Base-by-base conservation (phyloP, 495 filamentous ascomycete species). In the Trichoderma asperelloides region DNA sequence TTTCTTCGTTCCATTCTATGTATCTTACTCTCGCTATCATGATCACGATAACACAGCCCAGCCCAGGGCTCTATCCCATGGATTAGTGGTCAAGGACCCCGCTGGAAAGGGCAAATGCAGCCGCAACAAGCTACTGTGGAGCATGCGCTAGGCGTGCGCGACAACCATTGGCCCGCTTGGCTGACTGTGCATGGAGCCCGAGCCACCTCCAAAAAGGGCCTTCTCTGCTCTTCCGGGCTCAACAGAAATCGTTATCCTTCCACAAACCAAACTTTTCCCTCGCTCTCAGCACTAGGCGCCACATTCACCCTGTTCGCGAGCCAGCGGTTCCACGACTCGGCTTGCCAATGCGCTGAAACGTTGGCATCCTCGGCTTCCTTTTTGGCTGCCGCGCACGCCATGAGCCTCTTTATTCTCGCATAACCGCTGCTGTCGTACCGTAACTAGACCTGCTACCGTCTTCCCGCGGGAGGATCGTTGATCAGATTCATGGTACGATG, bases 321-420 rank as follows among this genome's bases (percentile, higher is more conserved):
- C 55, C 55, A 3, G 11, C 23, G 55, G 25, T 60, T 60, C 55
- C 27, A 60, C 25, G 55, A 60, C 55, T 60, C 55, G 55, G 55
- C 27, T 30, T 60, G 55, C 55, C 23, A 60, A 60, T 60, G 55
- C 55, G 55, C 55, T 60, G 55, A 60, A 60, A 60, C 55, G 55
- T 23, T 60, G 55, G 55, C 55, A 60, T 60, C 13, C 25, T 30
- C 55, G 55, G 55, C 55, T 60, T 60, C 55, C 55, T 60, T 25
- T 30, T 60, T 60, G 55, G 55, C 55, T 60, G 55, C 55, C 25
- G 55, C 55, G 55, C 55, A 60, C 55, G 55, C 55, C 55, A 60
- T 60, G 55, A 60, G 27, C 55, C 55, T 60, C 55, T n/a, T 21
- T 25, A 60, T 30, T 30, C 55, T 60, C 55, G 55, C 55, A 60